These are phyloP conservation scores for Chrysoporthe deuterocubensis DNA, from an alignment of 2,329 filamentous ascomycete genomes.

Conservation along the genomic window DNA sequence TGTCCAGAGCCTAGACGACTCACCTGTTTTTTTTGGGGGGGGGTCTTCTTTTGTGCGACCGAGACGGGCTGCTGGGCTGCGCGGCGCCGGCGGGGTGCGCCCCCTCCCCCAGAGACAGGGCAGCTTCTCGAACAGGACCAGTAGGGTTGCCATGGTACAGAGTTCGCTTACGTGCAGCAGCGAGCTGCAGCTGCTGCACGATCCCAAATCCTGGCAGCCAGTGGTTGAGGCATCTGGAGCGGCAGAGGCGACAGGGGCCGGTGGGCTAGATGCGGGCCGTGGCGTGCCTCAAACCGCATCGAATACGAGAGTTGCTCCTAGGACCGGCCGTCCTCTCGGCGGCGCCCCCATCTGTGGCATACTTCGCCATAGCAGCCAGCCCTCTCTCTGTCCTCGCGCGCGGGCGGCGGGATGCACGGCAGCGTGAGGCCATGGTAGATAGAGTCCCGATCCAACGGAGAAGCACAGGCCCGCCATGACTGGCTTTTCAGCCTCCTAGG, in stretches of 20 bases:
- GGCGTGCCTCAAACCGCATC: constrained; percentile 7
- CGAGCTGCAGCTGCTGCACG: constrained; percentile 2
- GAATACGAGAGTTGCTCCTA: constrained; percentile 1
- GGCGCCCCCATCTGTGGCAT: neutral
- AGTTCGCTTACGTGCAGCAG: constrained; percentile 8
- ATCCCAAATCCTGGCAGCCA: constrained; percentile 8
- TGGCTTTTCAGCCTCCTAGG: neutral
- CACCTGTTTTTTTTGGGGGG: neutral
- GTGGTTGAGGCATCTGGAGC: neutral
- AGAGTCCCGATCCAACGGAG: neutral
- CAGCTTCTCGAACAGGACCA: neutral
- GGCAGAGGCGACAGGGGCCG: constrained; percentile 6
- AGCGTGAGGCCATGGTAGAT: neutral
- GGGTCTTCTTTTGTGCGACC: neutral
- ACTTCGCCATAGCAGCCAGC: neutral
- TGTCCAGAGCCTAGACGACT: neutral
- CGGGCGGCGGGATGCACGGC: too few relatives aligned
- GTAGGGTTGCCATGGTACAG: neutral
- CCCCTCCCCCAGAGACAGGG: neutral
- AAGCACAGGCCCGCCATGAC: neutral
- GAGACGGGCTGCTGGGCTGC: neutral
- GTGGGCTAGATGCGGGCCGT: constrained; percentile 3
- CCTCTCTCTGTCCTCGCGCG: too few relatives aligned
- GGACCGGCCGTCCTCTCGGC: neutral
- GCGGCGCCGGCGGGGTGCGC: too few relatives aligned